phyloP scores from a whole-genome alignment of 176 grass and related monocot genomes.

The Eragrostis curvula region DNA sequence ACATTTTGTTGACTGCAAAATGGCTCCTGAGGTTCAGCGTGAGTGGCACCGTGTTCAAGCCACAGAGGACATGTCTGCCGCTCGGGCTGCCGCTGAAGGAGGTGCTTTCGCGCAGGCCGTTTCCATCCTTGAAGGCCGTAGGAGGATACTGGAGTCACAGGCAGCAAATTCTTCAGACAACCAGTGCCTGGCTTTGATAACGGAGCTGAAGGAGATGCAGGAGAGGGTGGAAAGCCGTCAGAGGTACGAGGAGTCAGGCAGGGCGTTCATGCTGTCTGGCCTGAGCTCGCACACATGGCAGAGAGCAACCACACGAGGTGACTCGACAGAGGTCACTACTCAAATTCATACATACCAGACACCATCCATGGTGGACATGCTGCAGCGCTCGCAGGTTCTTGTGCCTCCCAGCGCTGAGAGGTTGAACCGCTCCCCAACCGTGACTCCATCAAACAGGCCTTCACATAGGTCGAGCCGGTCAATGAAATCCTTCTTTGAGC shows the following conservation, averaged over 20 bases:
- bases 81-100: constrained; percentile 60
- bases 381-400: constrained; percentile 79
- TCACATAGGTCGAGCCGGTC: constrained; percentile 1
- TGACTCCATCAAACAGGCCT: constrained; percentile 37
- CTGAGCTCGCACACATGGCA: constrained; percentile 90
- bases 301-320: constrained; percentile 77
- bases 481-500: constrained; percentile 47
- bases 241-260: constrained; percentile 80
- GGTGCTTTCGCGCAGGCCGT: constrained; percentile 64
- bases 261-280: constrained; percentile 80
- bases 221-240: constrained; percentile 70
- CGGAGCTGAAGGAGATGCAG: constrained; percentile 85
- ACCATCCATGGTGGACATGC: constrained; percentile 89
- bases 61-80: constrained; percentile 75
- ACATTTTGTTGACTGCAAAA: constrained; percentile 26
- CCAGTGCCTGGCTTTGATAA: constrained; percentile 64
- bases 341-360: constrained; percentile 78
- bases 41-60: constrained; percentile 76
- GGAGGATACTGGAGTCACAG: constrained; percentile 48
- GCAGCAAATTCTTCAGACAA: constrained; percentile 53
- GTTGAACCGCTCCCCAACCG: constrained; percentile 44
- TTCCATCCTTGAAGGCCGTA: constrained; percentile 65
- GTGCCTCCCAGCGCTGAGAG: constrained; percentile 13
- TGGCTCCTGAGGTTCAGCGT: constrained; percentile 75
- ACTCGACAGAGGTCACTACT: constrained; percentile 67